phyloP scores from a whole-genome alignment of 2,329 filamentous ascomycete genomes.

The Pseudogymnoascus sp. region DNA sequence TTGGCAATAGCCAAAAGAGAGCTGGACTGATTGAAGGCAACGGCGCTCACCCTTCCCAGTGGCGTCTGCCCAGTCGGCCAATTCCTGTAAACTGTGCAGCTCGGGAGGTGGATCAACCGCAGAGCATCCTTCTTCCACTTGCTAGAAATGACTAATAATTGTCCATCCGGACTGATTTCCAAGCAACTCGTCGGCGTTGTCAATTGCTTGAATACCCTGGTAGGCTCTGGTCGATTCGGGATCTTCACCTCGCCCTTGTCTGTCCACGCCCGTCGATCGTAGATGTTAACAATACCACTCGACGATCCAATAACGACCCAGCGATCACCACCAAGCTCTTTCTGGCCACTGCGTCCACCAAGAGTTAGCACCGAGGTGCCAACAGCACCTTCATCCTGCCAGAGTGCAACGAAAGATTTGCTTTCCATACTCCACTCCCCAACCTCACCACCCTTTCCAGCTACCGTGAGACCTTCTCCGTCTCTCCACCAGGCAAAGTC shows the following conservation, averaged over 20 bases:
- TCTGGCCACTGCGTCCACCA: slow-evolving; percentile 59
- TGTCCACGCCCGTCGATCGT: slow-evolving; percentile 58
- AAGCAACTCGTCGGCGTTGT: slow-evolving; percentile 77
- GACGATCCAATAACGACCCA: slow-evolving; percentile 86
- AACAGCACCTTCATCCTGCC: slow-evolving; percentile 84
- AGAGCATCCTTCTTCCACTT: slow-evolving; percentile 83
- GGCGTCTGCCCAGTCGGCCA: slow-evolving; percentile 93
- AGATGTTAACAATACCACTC: slow-evolving; percentile 86
- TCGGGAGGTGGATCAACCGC: slow-evolving; percentile 80
- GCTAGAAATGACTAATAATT: slow-evolving; percentile 80
- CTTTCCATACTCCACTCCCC: slow-evolving; percentile 75
- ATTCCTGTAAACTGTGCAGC: slow-evolving; percentile 89
- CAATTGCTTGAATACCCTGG: slow-evolving; percentile 72
- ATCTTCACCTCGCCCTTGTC: slow-evolving; percentile 41
- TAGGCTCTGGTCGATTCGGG: slow-evolving; percentile 63
- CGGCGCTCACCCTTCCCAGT: slow-evolving; percentile 70
- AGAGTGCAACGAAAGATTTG: slow-evolving; percentile 67
- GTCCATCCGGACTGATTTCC: slow-evolving; percentile 79
- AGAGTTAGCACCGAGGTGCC: slow-evolving; percentile 76
- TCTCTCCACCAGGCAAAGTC: slow-evolving; percentile 92
- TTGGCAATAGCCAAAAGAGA: slow-evolving; percentile 78
- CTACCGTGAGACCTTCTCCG: slow-evolving; percentile 72
- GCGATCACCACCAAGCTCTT: slow-evolving; percentile 64
- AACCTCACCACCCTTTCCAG: slow-evolving; percentile 80
- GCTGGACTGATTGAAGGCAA: slow-evolving; percentile 60